Base-by-base conservation (phyloP, 805 yeast genomes). In the Suhomyces pyralidae region DNA sequence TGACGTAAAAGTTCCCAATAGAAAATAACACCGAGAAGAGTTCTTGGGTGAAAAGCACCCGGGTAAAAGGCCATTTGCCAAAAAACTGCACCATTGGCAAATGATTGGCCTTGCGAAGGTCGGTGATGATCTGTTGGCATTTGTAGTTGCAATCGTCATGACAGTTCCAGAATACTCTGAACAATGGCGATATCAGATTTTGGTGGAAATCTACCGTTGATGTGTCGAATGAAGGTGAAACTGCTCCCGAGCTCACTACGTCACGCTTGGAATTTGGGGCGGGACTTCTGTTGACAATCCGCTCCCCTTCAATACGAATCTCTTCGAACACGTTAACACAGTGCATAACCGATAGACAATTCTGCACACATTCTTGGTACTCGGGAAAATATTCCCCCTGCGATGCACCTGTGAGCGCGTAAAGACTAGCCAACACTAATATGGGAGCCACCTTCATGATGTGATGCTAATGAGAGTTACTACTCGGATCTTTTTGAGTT, bases 1-100 rank as follows among this genome's bases (percentile, higher is more conserved):
- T 71, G 48, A 68, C 67, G 43, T 63, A 61, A n/a, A 74, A 64
- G 51, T 75, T 75, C 8, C 67, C 70, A 19, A 69, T 22, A 9
- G 76, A 70, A 51, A 75, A 73, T 6, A 73, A 28, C 12, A 64
- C 64, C 40, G 75, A 69, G 34, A 66, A 64, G 25, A 73, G 28
- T 52, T 75, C 79, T 24, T 73, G 71, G 20, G 69, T 59, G 1
- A 77, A 78, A 30, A 67, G 60, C 1, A 74, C 59, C 28, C 78
- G 58, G 5, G 48, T 51, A 49, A 75, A 75, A 4, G 79, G 79
- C 79, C 79, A 75, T 55, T 75, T 75, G 4, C 79, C 79, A 47
- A 63, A 61, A 54, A 73, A 75, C 53, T 75, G 76, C n/a, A 73
- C 77, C 57, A 68, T 59, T 5, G 63, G 63, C 7, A 59, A 55